A percentile compares a stretch with the other conserved stretches of the same genome.
phyloP scores from a whole-genome alignment of 768 basidiomycete genomes.

The Sporobolomyces phaffii region DNA sequence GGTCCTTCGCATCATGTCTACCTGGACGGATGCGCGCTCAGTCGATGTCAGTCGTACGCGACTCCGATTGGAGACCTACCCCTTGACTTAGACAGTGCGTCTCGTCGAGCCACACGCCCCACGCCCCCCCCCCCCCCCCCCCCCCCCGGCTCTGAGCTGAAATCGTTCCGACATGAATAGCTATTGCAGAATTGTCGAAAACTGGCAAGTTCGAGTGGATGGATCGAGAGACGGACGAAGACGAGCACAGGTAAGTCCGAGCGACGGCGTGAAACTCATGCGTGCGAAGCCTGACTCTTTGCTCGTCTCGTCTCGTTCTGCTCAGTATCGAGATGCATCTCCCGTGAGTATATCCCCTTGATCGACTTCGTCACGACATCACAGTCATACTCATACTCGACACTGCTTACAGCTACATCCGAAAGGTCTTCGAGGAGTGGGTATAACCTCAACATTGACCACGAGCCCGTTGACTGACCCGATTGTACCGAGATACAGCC shows the following conservation, averaged over 20 bases:
- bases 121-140: not conserved
- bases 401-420: constrained; percentile 54
- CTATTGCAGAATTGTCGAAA: constrained; percentile 58
- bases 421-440: constrained; percentile 76
- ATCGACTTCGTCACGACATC: not conserved
- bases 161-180: constrained; percentile 49
- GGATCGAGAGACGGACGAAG: constrained; percentile 66
- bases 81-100: constrained; percentile 70
- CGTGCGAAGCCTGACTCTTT: too few species aligned
- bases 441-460: constrained; percentile 17
- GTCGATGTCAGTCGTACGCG: constrained; percentile 66
- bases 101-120: not conserved
- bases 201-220: constrained; percentile 69
- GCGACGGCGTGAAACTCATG: too few species aligned
- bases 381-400: not conserved
- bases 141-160: not conserved
- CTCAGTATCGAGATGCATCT: constrained; percentile 91
- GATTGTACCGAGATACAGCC: constrained; percentile 1
- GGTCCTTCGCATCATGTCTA: constrained; percentile 94
- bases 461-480: not conserved
- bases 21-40: constrained; percentile 77
- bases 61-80: constrained; percentile 80
- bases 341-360: constrained; percentile 49
- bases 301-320: not conserved
- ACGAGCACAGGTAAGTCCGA: constrained; percentile 65